A percentile compares a stretch with the other conserved stretches of the same genome.
Evolutionary conservation across 306 rosid species (phyloP).

Genomic region (Pyrus communis): DNA sequence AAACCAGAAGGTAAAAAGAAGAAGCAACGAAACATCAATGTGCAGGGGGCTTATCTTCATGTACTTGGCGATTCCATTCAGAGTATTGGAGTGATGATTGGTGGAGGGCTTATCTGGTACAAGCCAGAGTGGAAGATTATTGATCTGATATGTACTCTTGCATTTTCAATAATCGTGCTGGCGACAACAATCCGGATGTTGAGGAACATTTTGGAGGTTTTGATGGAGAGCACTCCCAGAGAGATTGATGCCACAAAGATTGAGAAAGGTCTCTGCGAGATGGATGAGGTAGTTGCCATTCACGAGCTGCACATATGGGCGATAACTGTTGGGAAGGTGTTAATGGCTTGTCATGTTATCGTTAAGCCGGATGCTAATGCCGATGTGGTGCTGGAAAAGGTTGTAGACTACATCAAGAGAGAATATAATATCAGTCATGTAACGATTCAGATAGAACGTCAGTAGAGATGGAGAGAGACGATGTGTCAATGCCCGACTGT

Average conservation of each 20-base stretch:
- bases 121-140: conserved; percentile 46
- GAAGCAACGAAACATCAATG: conserved; percentile 32
- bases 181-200: conserved; percentile 50
- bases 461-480: conserved; percentile 12
- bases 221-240: conserved; percentile 55
- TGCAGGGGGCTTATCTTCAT: conserved; percentile 59
- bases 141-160: conserved; percentile 38
- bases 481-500: background rate
- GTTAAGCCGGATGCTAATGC: conserved; percentile 41
- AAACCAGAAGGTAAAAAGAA: background rate
- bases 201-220: conserved; percentile 46
- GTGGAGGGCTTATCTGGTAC: conserved; percentile 52
- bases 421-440: conserved; percentile 45
- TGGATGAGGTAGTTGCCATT: conserved; percentile 45
- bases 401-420: conserved; percentile 32
- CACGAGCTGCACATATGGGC: conserved; percentile 46
- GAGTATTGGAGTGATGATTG: conserved; percentile 59
- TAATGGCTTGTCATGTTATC: conserved; percentile 43
- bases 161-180: conserved; percentile 32
- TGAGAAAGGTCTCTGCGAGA: conserved; percentile 50
- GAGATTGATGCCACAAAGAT: conserved; percentile 52
- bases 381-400: conserved; percentile 36
- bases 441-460: conserved; percentile 49
- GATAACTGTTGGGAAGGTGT: conserved; percentile 42
- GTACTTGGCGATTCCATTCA: conserved; percentile 55